Evolutionary conservation across 2,329 filamentous ascomycete species (phyloP).

Genomic region (Colletotrichum gloeosporioides): DNA sequence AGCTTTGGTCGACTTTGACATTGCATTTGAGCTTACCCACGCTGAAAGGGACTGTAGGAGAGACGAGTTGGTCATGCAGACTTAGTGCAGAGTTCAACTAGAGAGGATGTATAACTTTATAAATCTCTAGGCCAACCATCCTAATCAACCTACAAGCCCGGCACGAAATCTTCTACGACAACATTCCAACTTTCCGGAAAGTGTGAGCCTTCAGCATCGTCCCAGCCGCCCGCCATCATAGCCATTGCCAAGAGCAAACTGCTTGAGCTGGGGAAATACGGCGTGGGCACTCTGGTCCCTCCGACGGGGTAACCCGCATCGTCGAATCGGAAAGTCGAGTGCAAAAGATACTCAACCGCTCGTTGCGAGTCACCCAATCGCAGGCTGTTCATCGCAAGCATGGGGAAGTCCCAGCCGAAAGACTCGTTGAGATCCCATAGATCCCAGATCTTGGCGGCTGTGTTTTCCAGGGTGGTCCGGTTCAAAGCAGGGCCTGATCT

Average conservation of each 20-base stretch:
- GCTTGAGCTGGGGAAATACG: slow-evolving; percentile 60
- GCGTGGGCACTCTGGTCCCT: slow-evolving; percentile 57
- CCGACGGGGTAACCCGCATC: slow-evolving; percentile 61
- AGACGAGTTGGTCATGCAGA: neutral
- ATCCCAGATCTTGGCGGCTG: slow-evolving; percentile 41
- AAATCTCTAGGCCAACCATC: neutral
- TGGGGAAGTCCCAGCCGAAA: slow-evolving; percentile 50
- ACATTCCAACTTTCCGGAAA: slow-evolving; percentile 55
- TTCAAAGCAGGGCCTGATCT: slow-evolving; percentile 37
- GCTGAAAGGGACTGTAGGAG: neutral
- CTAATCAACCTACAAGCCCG: neutral
- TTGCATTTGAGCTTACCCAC: neutral
- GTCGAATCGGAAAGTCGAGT: slow-evolving; percentile 59
- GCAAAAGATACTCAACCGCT: slow-evolving; percentile 48
- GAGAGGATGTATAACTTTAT: neutral
- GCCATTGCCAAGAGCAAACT: slow-evolving; percentile 56
- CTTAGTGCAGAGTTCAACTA: neutral
- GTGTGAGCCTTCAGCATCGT: slow-evolving; percentile 48
- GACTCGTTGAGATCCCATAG: slow-evolving; percentile 44
- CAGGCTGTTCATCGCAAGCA: slow-evolving; percentile 50
- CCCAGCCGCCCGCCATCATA: slow-evolving; percentile 65
- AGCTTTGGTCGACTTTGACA: neutral
- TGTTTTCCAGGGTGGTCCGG: slow-evolving; percentile 38
- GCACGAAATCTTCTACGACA: slow-evolving; percentile 50
- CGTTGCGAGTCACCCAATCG: slow-evolving; percentile 42